Conservation (phyloP, 257 asterid genomes). For the Scutellaria minor region DNA sequence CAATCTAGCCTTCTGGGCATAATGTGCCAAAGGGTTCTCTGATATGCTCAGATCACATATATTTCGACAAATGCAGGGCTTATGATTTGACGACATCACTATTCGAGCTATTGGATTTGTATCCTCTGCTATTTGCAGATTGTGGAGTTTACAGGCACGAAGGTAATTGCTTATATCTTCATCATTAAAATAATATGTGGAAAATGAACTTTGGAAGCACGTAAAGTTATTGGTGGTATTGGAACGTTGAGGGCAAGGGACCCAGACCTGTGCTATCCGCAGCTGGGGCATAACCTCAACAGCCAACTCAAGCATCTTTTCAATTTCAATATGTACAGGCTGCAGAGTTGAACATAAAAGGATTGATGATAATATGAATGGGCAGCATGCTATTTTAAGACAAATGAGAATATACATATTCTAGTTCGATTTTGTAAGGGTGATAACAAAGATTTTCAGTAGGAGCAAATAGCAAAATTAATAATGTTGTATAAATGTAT, state of each 20-base stretch:
- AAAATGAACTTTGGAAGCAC: constrained; percentile 9
- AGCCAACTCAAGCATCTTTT: background rate
- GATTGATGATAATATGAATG: background rate
- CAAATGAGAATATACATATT: too few relatives aligned
- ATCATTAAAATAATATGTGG: background rate
- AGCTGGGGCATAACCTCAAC: constrained; percentile 9
- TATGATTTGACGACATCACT: background rate
- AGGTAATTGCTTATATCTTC: background rate
- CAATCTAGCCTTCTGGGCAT: background rate
- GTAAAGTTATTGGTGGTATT: background rate
- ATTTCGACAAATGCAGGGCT: constrained; percentile 3
- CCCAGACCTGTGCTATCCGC: constrained; percentile 22
- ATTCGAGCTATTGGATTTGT: background rate
- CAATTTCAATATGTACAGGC: background rate
- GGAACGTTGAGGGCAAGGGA: constrained; percentile 26
- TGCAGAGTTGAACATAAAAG: background rate
- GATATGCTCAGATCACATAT: background rate
- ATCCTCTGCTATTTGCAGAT: background rate
- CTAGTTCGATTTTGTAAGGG: too few relatives aligned
- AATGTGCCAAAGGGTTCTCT: constrained; percentile 27
- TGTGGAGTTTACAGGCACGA: background rate
- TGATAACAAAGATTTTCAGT: background rate
- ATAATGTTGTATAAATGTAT: too few relatives aligned
- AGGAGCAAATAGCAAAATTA: too few relatives aligned
- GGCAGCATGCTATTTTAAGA: too few relatives aligned